Evolutionary conservation across 805 yeast species (phyloP), one percentile per base, ranked within the genome.

Genomic region (Sugiyamaella valdiviana): DNA sequence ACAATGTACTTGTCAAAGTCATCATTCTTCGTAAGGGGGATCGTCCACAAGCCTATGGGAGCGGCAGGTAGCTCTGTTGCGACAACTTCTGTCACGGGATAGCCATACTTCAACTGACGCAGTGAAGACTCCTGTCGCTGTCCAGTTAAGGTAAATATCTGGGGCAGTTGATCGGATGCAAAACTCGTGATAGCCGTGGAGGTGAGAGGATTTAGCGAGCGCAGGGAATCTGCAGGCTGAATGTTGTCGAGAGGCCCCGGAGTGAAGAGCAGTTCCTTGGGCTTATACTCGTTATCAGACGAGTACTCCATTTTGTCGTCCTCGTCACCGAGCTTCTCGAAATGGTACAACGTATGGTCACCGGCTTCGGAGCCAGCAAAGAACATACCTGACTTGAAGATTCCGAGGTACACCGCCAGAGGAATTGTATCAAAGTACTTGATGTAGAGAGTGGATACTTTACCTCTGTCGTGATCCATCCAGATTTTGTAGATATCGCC

Each of bases 381-480:
- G 35, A 91, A 57, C 54, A 80, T 84, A 0, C 98, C 99, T 5
- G 85, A 75, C 54, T 76, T 82, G 53, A 89, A 73, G 38, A 91
- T 78, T 36, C 74, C 69, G 10, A 91, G 57, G 4, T 74, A 61
- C 17, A 71, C 69, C 21, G 85, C 75, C 1, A 74, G 63, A 1
- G 89, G 85, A 32, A 86, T 72, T 0, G 95, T 75, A 60, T 86
- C 96, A 64, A 91, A 90, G 58, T 84, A 89, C 14, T 77, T 70
- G 12, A 84, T 71, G n/a, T 69, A 61, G 7, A 83, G 59, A 1
- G 64, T 57, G 1, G 69, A 68, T 6, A 75, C 73, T 16, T 61
- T 62, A 26, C 61, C 64, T 7, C 63, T 65, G 10, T 64, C 69
- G 14, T 69, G 68, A 22, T 73, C 75, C 6, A 82, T 61, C 16